phyloP scores from a whole-genome alignment of 139 green algal genomes.

The Volvox africanus region DNA sequence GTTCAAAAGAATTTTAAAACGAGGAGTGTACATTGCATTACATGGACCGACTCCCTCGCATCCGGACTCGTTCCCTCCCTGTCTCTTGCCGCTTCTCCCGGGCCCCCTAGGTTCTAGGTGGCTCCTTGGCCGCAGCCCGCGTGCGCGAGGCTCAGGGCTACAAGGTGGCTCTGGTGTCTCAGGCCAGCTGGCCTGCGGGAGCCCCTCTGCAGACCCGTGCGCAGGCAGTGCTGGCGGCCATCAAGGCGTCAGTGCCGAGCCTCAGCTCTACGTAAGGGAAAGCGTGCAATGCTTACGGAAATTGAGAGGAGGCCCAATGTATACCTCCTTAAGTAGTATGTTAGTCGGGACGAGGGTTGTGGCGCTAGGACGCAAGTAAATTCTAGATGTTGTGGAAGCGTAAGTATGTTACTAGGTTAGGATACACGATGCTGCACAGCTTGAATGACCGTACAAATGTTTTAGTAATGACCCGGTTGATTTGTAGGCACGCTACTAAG shows the following conservation, averaged over 20 bases:
- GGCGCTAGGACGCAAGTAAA: too few relatives aligned
- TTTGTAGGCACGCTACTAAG: too few relatives aligned
- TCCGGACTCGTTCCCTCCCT: neutral
- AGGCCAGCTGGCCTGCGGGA: constrained; percentile 16
- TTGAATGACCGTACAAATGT: too few relatives aligned
- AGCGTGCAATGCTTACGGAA: too few relatives aligned
- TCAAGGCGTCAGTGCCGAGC: constrained; percentile 55
- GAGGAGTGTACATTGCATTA: neutral
- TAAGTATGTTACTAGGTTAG: too few relatives aligned
- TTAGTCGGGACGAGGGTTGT: too few relatives aligned
- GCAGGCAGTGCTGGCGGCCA: constrained; percentile 56
- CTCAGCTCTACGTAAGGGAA: constrained; percentile 45
- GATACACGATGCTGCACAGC: too few relatives aligned
- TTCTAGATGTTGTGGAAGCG: too few relatives aligned
- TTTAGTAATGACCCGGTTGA: too few relatives aligned
- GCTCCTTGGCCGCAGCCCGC: constrained; percentile 35
- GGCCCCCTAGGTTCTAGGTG: constrained; percentile 54
- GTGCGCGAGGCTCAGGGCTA: constrained; percentile 63
- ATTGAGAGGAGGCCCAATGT: too few relatives aligned
- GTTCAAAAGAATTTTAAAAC: too few relatives aligned
- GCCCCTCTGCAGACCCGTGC: constrained; percentile 53
- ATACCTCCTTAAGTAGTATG: too few relatives aligned
- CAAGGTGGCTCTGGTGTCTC: constrained; percentile 56
- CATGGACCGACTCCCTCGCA: neutral
- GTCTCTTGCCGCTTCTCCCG: neutral